Percentiles rank a stretch among this genome's conserved stretches.
Conservation (phyloP, 305 asterid species). For the Solanum aculeatissimum region DNA sequence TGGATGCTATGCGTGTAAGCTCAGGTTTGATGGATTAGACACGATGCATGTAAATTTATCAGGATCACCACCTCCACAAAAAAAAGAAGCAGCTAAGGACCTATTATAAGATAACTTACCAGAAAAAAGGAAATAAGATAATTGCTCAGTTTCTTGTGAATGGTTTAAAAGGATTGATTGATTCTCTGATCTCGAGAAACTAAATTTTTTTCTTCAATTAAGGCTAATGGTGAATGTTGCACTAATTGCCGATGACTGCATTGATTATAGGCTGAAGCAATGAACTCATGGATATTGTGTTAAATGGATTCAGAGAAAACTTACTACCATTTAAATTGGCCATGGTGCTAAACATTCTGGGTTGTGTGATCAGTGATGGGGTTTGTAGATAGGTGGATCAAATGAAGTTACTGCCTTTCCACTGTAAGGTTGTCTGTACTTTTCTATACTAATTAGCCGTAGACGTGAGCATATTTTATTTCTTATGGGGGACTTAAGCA, state of each 20-base stretch:
- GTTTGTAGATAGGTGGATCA: not conserved
- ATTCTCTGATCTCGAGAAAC: not conserved
- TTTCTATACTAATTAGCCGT: not conserved
- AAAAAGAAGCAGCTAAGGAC: not conserved
- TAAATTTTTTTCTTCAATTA: not conserved
- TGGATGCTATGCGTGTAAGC: not conserved
- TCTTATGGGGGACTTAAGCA: not conserved
- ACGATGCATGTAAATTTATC: not conserved
- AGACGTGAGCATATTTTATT: not conserved
- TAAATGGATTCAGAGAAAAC: not conserved
- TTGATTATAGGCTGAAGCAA: not conserved
- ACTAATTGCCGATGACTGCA: not conserved
- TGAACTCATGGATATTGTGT: not conserved
- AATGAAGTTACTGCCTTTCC: not conserved
- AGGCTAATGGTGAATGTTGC: not conserved
- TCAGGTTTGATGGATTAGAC: not conserved
- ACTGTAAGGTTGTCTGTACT: not conserved
- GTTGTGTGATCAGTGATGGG: not conserved
- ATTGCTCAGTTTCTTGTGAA: not conserved
- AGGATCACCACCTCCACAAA: not conserved
- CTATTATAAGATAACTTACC: not conserved
- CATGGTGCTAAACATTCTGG: not conserved
- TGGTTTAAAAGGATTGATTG: not conserved
- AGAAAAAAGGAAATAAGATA: not conserved
- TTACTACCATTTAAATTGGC: not conserved